phyloP scores from a whole-genome alignment of 1,284 basidiomycete species.

The Cutaneotrichosporon arboriforme region DNA sequence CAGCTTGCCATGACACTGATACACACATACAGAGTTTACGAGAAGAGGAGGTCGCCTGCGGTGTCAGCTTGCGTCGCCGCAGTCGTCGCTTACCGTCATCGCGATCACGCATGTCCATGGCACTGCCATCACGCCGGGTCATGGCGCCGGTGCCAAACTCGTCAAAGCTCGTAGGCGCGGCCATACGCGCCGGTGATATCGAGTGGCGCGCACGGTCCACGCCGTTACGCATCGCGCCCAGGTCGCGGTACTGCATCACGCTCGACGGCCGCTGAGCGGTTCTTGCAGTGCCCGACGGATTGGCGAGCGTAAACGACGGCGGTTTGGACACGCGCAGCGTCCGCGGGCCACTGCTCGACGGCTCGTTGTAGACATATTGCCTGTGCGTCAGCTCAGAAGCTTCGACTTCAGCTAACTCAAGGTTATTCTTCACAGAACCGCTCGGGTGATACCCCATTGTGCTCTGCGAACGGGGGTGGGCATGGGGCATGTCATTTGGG shows the following conservation, averaged over 20 bases:
- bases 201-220: too few species aligned
- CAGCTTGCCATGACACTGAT: too few species aligned
- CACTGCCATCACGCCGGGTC: too few species aligned
- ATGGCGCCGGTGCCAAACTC: too few species aligned
- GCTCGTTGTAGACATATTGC: constrained; percentile 1
- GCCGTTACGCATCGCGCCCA: not conserved
- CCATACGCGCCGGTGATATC: too few species aligned
- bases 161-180: not conserved
- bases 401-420: constrained; percentile 1
- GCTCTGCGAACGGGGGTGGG: not conserved
- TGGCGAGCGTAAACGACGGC: constrained; percentile 6
- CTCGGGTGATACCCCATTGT: not conserved
- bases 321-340: not conserved
- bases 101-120: too few species aligned
- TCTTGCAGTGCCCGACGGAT: not conserved
- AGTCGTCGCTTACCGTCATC: too few species aligned
- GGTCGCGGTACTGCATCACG: not conserved
- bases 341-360: not conserved
- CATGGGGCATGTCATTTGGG: not conserved
- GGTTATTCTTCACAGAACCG: not conserved
- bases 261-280: not conserved
- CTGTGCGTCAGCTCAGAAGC: not conserved
- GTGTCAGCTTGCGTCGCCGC: too few species aligned
- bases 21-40: too few species aligned
- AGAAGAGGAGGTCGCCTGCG: too few species aligned